These are phyloP conservation scores for Lactifluus subvellereus DNA, from an alignment of 768 basidiomycete species.

Conservation along the genomic window DNA sequence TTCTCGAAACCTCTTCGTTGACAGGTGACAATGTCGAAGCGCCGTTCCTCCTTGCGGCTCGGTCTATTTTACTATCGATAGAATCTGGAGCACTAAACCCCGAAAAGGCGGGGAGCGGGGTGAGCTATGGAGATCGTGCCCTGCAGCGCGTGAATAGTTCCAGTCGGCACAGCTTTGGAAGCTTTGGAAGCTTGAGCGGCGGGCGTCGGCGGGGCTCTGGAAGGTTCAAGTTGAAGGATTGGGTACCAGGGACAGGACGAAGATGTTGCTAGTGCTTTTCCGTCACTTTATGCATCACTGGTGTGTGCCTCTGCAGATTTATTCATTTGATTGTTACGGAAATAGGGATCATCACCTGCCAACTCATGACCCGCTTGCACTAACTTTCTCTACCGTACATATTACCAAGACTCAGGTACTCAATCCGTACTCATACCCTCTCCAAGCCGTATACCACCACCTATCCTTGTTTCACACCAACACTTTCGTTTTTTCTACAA, in stretches of 20 bases:
- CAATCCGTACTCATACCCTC: slow-evolving; percentile 33
- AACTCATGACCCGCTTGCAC: neutral
- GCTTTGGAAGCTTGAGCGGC: slow-evolving; percentile 73
- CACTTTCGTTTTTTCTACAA: slow-evolving; percentile 19
- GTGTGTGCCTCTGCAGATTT: slow-evolving; percentile 3
- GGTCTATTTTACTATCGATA: slow-evolving; percentile 83
- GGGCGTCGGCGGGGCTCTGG: slow-evolving; percentile 52
- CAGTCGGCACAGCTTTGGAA: slow-evolving; percentile 83
- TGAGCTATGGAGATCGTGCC: slow-evolving; percentile 93
- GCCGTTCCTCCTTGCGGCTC: slow-evolving; percentile 83
- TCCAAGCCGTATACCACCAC: slow-evolving; percentile 35
- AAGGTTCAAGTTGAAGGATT: slow-evolving; percentile 53
- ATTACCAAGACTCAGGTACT: neutral
- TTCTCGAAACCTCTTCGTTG: slow-evolving; percentile 88
- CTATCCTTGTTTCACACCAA: slow-evolving; percentile 30
- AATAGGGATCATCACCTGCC: neutral
- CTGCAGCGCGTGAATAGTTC: slow-evolving; percentile 86
- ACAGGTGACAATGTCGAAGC: slow-evolving; percentile 92
- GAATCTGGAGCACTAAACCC: slow-evolving; percentile 90
- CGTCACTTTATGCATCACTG: slow-evolving; percentile 2
- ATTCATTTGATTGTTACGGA: slow-evolving; percentile 5
- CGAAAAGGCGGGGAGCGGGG: slow-evolving; percentile 90
- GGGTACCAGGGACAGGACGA: slow-evolving; percentile 49
- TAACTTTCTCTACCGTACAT: neutral
- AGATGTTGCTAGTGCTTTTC: slow-evolving; percentile 54